Conservation (phyloP, 148 eudicot genomes). For the Gaultheria prostrata region DNA sequence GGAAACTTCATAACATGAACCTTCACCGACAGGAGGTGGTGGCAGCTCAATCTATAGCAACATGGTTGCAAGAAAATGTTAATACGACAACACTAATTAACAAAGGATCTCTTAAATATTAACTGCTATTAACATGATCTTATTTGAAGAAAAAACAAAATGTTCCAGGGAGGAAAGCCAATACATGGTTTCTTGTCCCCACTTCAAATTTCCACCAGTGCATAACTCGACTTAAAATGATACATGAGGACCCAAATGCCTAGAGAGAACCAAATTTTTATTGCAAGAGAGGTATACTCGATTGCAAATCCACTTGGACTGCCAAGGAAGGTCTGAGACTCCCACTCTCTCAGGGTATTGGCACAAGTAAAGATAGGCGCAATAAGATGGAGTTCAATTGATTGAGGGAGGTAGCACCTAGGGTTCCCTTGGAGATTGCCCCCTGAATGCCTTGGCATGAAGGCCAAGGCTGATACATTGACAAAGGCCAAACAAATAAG, state of each 20-base stretch:
- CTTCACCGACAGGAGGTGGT: conserved; percentile 71
- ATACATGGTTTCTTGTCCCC: background rate
- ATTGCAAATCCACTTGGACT: background rate
- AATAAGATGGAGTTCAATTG: background rate
- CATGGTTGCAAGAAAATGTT: conserved; percentile 2
- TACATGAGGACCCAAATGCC: background rate
- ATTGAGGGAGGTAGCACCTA: background rate
- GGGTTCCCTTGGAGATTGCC: background rate
- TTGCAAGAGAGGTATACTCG: background rate
- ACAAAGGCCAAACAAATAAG: background rate
- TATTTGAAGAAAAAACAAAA: background rate
- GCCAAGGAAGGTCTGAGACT: background rate
- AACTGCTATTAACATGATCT: background rate
- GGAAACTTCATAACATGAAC: conserved; percentile 38
- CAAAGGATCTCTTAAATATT: background rate
- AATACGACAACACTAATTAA: background rate
- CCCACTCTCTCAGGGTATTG: background rate
- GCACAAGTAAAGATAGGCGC: background rate
- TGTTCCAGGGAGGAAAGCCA: background rate
- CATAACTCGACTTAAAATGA: background rate
- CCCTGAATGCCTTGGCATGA: background rate
- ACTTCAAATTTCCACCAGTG: background rate
- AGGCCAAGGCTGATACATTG: background rate
- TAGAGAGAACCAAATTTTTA: background rate
- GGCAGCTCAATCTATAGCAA: conserved; percentile 46